A percentile compares a stretch with the other conserved stretches of the same genome.
Evolutionary conservation across 2,329 filamentous ascomycete genomes (phyloP).

Genomic region (Epicoccum sorghinum): DNA sequence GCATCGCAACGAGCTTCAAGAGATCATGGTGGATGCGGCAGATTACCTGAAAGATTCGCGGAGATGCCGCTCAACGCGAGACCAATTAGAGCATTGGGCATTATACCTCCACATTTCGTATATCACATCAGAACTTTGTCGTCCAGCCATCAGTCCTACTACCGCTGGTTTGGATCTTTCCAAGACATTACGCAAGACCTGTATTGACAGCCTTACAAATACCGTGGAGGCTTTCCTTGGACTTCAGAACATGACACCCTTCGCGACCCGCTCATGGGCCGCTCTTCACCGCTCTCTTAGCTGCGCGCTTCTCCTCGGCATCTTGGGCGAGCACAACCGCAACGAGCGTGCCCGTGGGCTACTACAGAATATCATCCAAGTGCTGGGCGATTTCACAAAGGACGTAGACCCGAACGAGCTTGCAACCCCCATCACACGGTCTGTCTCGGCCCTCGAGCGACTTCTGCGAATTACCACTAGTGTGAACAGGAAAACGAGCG

Average conservation of each 20-base stretch:
- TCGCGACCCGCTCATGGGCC: conserved; percentile 52
- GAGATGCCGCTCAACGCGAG: conserved; percentile 54
- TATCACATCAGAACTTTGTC: conserved; percentile 66
- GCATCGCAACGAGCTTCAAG: conserved; percentile 63
- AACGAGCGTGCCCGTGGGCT: conserved; percentile 54
- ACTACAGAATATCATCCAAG: conserved; percentile 54
- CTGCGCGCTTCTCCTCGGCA: conserved; percentile 53
- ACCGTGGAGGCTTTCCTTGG: conserved; percentile 68
- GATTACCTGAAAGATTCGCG: conserved; percentile 63
- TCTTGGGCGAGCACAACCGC: conserved; percentile 52
- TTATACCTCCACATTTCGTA: conserved; percentile 68
- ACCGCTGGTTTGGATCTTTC: conserved; percentile 52
- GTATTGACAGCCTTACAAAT: conserved; percentile 61
- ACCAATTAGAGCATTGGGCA: conserved; percentile 66
- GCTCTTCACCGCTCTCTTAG: conserved; percentile 53
- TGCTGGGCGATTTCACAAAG: conserved; percentile 55
- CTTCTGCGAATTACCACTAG: conserved; percentile 44
- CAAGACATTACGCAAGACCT: conserved; percentile 59
- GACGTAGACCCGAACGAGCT: conserved; percentile 56
- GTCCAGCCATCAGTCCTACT: conserved; percentile 63
- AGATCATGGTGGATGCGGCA: conserved; percentile 63
- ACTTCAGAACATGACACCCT: conserved; percentile 58
- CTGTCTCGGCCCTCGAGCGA: conserved; percentile 53
- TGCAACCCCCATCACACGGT: conserved; percentile 55
- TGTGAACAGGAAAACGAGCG: conserved; percentile 31